Percentiles rank a stretch among this genome's conserved stretches.
Conservation (phyloP, 2,329 filamentous ascomycete genomes). For the Aspergillus luchuensis region DNA sequence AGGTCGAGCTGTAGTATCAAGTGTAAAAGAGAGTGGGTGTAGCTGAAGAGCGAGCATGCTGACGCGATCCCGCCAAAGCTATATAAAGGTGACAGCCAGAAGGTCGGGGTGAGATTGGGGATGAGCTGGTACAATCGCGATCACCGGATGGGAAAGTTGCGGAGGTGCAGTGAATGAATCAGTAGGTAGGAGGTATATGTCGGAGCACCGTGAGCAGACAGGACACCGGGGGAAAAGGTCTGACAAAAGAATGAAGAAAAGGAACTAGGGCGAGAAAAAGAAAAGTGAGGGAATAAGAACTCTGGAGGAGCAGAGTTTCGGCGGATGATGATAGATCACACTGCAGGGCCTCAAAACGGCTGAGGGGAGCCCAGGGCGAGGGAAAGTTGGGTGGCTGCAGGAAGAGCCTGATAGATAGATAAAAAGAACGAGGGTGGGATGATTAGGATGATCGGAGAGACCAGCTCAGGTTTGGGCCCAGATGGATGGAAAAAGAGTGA, state of each 20-base stretch:
- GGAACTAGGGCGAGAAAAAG: slow-evolving; percentile 6
- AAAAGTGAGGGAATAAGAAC: slow-evolving; percentile 4
- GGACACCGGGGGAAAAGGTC: neutral
- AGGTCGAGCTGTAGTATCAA: slow-evolving; percentile 31
- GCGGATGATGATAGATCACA: slow-evolving; percentile 12
- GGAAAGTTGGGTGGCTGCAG: slow-evolving; percentile 11
- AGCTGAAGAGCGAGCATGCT: slow-evolving; percentile 40
- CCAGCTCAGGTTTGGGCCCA: slow-evolving; percentile 7
- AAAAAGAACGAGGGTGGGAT: slow-evolving; percentile 15
- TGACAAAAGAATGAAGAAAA: slow-evolving; percentile 1
- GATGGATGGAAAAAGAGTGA: neutral
- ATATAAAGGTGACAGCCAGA: slow-evolving; percentile 10
- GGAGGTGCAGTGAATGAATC: slow-evolving; percentile 1
- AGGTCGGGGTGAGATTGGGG: slow-evolving; percentile 11
- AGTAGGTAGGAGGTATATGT: neutral
- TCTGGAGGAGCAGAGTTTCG: slow-evolving; percentile 1
- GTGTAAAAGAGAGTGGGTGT: slow-evolving; percentile 28
- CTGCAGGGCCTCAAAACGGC: slow-evolving; percentile 8
- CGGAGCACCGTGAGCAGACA: neutral
- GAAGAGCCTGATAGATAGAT: slow-evolving; percentile 2
- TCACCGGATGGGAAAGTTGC: neutral
- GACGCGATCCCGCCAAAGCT: slow-evolving; percentile 27
- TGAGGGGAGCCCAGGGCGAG: slow-evolving; percentile 2
- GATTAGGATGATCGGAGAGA: slow-evolving; percentile 5
- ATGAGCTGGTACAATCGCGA: slow-evolving; percentile 6